A percentile compares a stretch with the other conserved stretches of the same genome.
Conservation (phyloP, 352 stramenopile species). For the Globisporangium alternatum region DNA sequence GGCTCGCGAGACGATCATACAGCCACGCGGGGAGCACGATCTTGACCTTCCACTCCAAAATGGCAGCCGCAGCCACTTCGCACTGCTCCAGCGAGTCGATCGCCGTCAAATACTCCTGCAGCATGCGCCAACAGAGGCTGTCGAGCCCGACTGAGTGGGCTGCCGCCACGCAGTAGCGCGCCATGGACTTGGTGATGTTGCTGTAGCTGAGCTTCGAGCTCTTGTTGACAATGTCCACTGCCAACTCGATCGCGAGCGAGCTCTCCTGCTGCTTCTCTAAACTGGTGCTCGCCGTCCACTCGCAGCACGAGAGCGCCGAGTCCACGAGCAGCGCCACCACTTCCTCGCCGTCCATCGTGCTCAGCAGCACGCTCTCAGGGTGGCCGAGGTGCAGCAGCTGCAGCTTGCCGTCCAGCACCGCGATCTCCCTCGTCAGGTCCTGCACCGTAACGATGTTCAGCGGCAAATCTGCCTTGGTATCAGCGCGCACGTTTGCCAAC, state of each 20-base stretch:
- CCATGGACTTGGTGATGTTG: slow-evolving; percentile 61
- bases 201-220: slow-evolving; percentile 18
- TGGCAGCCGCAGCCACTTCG: slow-evolving; percentile 50
- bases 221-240: slow-evolving; percentile 43
- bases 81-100: slow-evolving; percentile 44
- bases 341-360: slow-evolving; percentile 54
- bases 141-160: slow-evolving; percentile 34
- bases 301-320: slow-evolving; percentile 17
- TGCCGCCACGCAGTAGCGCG: slow-evolving; percentile 60
- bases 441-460: slow-evolving; percentile 62
- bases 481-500: slow-evolving; percentile 1
- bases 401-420: slow-evolving; percentile 63
- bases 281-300: slow-evolving; percentile 22
- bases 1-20: slow-evolving; percentile 32
- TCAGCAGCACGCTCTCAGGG: slow-evolving; percentile 52
- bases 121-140: slow-evolving; percentile 52
- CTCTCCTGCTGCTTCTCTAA: slow-evolving; percentile 48
- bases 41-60: slow-evolving; percentile 66
- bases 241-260: slow-evolving; percentile 44
- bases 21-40: slow-evolving; percentile 62
- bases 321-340: slow-evolving; percentile 60
- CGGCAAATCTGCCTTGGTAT: slow-evolving; percentile 11
- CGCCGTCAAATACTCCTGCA: slow-evolving; percentile 46
- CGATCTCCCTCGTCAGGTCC: slow-evolving; percentile 56
- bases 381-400: slow-evolving; percentile 48